Percentiles rank a stretch among this genome's conserved stretches.
Evolutionary conservation across 2,329 filamentous ascomycete genomes (phyloP).

Genomic region (Fusarium sp.): DNA sequence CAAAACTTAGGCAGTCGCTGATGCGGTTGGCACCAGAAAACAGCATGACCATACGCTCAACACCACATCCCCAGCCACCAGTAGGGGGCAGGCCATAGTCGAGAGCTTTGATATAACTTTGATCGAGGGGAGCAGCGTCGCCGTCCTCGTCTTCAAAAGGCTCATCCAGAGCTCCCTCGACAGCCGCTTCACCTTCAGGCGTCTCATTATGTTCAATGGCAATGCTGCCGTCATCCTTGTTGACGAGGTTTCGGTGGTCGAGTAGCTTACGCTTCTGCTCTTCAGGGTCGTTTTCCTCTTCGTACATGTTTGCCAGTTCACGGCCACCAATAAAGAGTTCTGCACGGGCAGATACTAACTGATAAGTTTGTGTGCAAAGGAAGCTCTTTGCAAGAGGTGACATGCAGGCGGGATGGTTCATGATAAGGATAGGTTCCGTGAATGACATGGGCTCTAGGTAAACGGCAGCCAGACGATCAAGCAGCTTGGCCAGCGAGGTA

Average conservation of each 20-base stretch:
- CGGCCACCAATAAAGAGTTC: constrained; percentile 84
- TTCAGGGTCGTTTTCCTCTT: constrained; percentile 94
- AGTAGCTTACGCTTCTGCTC: constrained; percentile 87
- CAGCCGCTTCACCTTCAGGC: constrained; percentile 1
- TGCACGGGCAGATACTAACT: constrained; percentile 80
- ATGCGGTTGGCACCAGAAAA: constrained; percentile 83
- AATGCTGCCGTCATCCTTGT: constrained; percentile 46
- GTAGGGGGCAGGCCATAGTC: constrained; percentile 95
- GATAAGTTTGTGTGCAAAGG: constrained; percentile 70
- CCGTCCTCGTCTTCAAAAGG: constrained; percentile 52
- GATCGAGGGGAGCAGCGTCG: constrained; percentile 67
- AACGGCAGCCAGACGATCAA: constrained; percentile 79
- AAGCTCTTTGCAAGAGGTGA: constrained; percentile 92
- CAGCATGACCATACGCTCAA: constrained; percentile 92
- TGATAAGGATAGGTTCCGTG: constrained; percentile 80
- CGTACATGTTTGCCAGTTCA: constrained; percentile 96
- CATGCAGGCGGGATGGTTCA: constrained; percentile 88
- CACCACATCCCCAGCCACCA: constrained; percentile 93
- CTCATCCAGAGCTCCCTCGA: constrained; percentile 9
- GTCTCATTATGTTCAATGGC: constrained; percentile 41
- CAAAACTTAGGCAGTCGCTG: constrained; percentile 87
- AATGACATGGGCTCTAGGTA: constrained; percentile 83
- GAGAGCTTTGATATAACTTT: constrained; percentile 84
- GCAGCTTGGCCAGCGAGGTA: constrained; percentile 70
- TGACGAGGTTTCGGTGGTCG: constrained; percentile 56